These are phyloP conservation scores for Cinnamomum micranthum DNA, from an alignment of 164 flowering plant species.

Conservation along the genomic window DNA sequence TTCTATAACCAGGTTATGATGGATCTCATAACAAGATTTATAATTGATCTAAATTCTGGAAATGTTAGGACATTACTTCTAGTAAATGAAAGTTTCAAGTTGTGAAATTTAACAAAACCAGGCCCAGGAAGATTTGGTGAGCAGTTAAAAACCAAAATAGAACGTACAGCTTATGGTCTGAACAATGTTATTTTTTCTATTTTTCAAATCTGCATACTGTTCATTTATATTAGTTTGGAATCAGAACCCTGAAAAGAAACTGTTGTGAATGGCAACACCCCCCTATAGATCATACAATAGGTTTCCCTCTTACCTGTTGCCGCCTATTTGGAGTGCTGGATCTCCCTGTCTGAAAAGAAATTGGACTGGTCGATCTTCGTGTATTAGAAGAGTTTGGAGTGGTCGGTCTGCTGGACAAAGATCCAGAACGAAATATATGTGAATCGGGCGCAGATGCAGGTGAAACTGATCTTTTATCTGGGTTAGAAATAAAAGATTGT, in stretches of 20 bases:
- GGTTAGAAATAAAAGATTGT: neutral
- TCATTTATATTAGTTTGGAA: neutral
- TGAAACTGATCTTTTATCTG: slow-evolving; percentile 60
- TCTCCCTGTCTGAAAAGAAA: neutral
- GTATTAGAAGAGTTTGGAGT: slow-evolving; percentile 19
- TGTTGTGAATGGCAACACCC: no score
- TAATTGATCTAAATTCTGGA: neutral
- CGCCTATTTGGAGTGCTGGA: no score
- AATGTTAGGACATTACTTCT: neutral
- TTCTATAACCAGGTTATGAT: neutral
- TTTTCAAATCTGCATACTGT: no score
- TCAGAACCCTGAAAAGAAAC: neutral
- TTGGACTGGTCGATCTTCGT: slow-evolving; percentile 32
- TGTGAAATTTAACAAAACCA: neutral
- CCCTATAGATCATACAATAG: neutral
- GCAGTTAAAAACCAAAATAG: neutral
- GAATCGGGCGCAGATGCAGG: slow-evolving; percentile 53
- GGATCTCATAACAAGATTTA: neutral
- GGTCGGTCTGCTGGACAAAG: slow-evolving; percentile 39
- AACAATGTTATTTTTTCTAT: neutral
- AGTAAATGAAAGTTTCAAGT: neutral
- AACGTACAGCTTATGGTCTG: neutral
- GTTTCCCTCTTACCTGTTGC: neutral
- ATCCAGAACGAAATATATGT: slow-evolving; percentile 58
- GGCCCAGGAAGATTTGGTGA: neutral